These are phyloP conservation scores for Annulohypoxylon nitens DNA, from an alignment of 495 filamentous ascomycete species.

Conservation along the genomic window DNA sequence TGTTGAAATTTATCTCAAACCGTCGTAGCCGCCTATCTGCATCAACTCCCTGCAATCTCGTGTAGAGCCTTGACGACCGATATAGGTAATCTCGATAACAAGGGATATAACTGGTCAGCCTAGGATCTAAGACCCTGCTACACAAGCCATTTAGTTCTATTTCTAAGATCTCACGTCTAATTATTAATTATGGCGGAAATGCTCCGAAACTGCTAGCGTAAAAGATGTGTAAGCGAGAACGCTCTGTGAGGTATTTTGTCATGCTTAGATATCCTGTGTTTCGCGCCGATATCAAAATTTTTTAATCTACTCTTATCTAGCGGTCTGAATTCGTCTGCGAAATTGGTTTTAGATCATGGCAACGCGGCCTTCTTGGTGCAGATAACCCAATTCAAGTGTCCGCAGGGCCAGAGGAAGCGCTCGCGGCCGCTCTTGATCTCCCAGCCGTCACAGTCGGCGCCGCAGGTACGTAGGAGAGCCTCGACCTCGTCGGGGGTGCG, in stretches of 20 bases:
- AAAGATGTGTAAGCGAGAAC: conserved; percentile 2
- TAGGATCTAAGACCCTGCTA: background rate
- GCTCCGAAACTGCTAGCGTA: background rate
- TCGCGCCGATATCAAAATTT: conserved; percentile 1
- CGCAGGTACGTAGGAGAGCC: conserved; percentile 65
- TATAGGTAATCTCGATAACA: background rate
- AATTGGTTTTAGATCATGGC: background rate
- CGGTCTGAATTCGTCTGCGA: background rate
- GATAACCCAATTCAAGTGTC: conserved; percentile 65
- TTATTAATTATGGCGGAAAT: background rate
- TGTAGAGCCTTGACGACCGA: background rate
- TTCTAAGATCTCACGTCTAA: background rate
- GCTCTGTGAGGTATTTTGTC: conserved; percentile 11
- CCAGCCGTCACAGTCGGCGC: conserved; percentile 63
- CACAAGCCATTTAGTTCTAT: background rate
- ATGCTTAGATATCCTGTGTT: conserved; percentile 15
- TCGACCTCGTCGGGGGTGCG: conserved; percentile 74
- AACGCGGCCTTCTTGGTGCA: conserved; percentile 53
- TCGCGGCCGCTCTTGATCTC: conserved; percentile 65
- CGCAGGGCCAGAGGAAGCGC: conserved; percentile 63
- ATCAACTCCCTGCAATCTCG: background rate
- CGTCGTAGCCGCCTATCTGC: no score
- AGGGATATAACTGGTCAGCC: background rate
- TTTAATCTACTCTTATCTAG: background rate
- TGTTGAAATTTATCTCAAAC: background rate